Evolutionary conservation across 352 stramenopile genomes (phyloP), one percentile per base, ranked within the genome.

Genomic region (Pythium aristosporum): DNA sequence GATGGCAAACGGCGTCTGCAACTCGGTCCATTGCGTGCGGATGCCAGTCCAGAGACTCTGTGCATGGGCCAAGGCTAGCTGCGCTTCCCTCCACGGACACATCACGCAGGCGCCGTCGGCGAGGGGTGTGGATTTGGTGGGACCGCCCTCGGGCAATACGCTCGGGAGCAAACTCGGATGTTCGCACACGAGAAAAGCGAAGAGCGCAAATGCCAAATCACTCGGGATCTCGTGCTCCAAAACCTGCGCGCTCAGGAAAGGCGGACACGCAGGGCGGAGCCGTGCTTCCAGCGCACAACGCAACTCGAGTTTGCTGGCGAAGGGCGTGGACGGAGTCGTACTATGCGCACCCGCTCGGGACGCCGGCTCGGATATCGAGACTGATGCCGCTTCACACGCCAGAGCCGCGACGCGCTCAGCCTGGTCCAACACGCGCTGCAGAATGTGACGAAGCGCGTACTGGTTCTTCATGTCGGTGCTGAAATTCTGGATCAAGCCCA

Each of bases 401-500:
- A 57, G 12, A 25, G 23, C 39, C 37, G 16, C 20, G 20, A 64
- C 34, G 42, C 56, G 51, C 6, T 56, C 21, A 12, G 47, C 44
- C 15, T 62, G 46, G n/a, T 57, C 49, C 16, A 85, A 25, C 1
- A 88, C 52, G 1, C 69, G 73, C 32, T 79, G 52, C 1, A 90
- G 48, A 52, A 87, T 69, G n/a, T 90, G 75, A 8, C 73, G 73
- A n/a, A 88, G 59, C 0, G 76, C 75, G 32, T 88, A 87, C 50
- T 76, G 71, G 56, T 68, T 67, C 57, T 77, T 81, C 75, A 89
- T 86, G 34, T 91, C 82, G 21, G 80, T 77, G 12, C 73, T 78
- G 41, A 87, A 91, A 39, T 91, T 91, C 56, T 89, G 82, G 37
- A 89, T 77, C 32, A 90, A 83, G 2, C 74, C 76, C 2, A 65